These are phyloP conservation scores for Senna siamea DNA, from an alignment of 306 rosid genomes.

Conservation along the genomic window DNA sequence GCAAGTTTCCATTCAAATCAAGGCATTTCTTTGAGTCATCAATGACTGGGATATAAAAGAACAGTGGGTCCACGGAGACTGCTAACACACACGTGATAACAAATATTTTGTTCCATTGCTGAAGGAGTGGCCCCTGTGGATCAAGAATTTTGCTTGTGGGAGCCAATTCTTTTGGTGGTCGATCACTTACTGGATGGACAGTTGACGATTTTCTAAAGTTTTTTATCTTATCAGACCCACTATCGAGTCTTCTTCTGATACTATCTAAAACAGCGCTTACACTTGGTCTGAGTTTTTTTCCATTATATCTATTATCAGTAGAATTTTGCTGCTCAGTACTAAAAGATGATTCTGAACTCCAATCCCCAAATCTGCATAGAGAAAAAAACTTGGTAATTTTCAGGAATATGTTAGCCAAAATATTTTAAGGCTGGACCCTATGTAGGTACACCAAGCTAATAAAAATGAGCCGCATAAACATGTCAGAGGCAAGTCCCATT, in stretches of 20 bases:
- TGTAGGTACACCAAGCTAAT: neutral
- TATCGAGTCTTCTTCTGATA: constrained; percentile 41
- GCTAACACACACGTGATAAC: constrained; percentile 76
- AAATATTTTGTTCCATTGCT: constrained; percentile 85
- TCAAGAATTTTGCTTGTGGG: constrained; percentile 55
- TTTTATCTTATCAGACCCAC: constrained; percentile 41
- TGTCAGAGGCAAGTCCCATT: neutral
- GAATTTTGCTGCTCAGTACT: constrained; percentile 44
- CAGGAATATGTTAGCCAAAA: constrained; percentile 2
- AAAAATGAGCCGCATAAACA: neutral
- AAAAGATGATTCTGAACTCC: constrained; percentile 58
- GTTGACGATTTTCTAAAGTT: constrained; percentile 33
- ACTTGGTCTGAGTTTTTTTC: constrained; percentile 49
- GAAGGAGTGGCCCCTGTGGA: constrained; percentile 83
- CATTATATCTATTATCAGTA: constrained; percentile 29
- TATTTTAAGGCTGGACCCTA: neutral
- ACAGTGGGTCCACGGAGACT: constrained; percentile 78
- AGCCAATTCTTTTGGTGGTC: constrained; percentile 34
- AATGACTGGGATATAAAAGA: constrained; percentile 70
- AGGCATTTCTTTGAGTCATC: constrained; percentile 48
- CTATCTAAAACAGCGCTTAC: constrained; percentile 39
- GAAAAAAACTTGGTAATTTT: constrained; percentile 24
- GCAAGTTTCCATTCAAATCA: constrained; percentile 39
- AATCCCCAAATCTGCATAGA: constrained; percentile 60
- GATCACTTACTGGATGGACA: constrained; percentile 46